These are phyloP conservation scores for Lipomyces oligophaga DNA, from an alignment of 805 yeast genomes.

Conservation along the genomic window DNA sequence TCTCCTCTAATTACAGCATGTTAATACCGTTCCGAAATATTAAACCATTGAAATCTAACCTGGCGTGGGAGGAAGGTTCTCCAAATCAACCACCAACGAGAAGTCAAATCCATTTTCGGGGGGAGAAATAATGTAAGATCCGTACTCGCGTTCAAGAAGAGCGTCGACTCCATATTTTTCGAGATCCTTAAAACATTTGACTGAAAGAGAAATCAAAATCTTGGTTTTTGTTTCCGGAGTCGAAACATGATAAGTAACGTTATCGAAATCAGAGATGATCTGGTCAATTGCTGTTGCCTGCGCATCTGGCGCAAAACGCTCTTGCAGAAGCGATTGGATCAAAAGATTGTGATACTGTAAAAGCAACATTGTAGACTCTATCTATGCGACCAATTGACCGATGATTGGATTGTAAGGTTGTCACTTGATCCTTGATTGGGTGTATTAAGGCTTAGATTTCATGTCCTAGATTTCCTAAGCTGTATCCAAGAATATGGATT, in stretches of 20 bases:
- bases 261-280: constrained; percentile 90
- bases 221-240: constrained; percentile 72
- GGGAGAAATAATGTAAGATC: constrained; percentile 45
- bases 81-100: constrained; percentile 65
- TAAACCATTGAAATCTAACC: too few species aligned
- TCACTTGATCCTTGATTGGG: background rate
- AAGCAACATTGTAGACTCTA: too few species aligned
- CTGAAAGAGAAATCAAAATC: constrained; percentile 62
- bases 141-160: constrained; percentile 47
- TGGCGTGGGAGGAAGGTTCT: constrained; percentile 38
- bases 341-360: constrained; percentile 80
- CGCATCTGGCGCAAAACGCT: constrained; percentile 54
- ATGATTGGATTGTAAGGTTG: too few species aligned
- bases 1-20: constrained; percentile 41
- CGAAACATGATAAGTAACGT: constrained; percentile 88
- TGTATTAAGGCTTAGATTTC: background rate
- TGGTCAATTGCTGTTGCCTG: constrained; percentile 55
- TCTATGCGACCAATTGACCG: too few species aligned
- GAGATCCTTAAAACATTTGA: constrained; percentile 76
- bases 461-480: too few species aligned
- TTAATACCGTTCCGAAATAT: too few species aligned
- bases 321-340: constrained; percentile 73
- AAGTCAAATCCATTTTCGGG: constrained; percentile 80
- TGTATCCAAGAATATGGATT: too few species aligned
- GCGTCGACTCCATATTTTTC: constrained; percentile 53